A percentile compares a stretch with the other conserved stretches of the same genome.
Evolutionary conservation across 805 yeast genomes (phyloP).

Genomic region (Wickerhamomyces sydowiorum): DNA sequence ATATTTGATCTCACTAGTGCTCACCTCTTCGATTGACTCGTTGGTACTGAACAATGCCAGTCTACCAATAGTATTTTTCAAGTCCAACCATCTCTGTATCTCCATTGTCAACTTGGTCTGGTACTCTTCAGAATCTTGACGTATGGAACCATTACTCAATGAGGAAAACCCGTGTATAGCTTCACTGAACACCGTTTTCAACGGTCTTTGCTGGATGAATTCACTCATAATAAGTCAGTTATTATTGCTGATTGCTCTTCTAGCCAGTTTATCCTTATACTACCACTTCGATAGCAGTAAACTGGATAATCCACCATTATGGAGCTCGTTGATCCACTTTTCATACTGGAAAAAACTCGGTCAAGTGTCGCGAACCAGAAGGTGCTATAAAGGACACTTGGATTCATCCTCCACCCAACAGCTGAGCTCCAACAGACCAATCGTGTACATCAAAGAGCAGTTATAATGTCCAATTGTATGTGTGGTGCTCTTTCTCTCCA

Average conservation of each 20-base stretch:
- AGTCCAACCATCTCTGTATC: conserved; percentile 37
- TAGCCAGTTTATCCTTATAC: not conserved
- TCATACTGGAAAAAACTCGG: too few relatives aligned
- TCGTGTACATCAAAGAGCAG: too few relatives aligned
- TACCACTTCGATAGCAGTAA: too few relatives aligned
- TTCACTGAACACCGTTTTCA: conserved; percentile 4
- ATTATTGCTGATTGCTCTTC: not conserved
- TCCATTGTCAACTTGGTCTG: conserved; percentile 32
- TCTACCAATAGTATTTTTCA: conserved; percentile 38
- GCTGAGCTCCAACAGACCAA: not conserved
- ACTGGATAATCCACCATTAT: too few relatives aligned
- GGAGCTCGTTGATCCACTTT: too few relatives aligned
- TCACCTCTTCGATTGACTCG: conserved; percentile 65
- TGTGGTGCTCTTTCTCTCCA: too few relatives aligned
- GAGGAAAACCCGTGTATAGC: not conserved
- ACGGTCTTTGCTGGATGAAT: not conserved
- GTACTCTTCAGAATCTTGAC: conserved; percentile 37
- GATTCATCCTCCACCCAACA: not conserved
- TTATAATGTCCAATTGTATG: not conserved
- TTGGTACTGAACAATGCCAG: conserved; percentile 63
- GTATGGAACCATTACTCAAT: conserved; percentile 15
- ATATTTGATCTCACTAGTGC: conserved; percentile 57
- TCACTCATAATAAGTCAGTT: not conserved
- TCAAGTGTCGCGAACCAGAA: too few relatives aligned
- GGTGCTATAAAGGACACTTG: too few relatives aligned